These are phyloP conservation scores for Ceratonia siliqua DNA, from an alignment of 306 rosid genomes.

Conservation along the genomic window DNA sequence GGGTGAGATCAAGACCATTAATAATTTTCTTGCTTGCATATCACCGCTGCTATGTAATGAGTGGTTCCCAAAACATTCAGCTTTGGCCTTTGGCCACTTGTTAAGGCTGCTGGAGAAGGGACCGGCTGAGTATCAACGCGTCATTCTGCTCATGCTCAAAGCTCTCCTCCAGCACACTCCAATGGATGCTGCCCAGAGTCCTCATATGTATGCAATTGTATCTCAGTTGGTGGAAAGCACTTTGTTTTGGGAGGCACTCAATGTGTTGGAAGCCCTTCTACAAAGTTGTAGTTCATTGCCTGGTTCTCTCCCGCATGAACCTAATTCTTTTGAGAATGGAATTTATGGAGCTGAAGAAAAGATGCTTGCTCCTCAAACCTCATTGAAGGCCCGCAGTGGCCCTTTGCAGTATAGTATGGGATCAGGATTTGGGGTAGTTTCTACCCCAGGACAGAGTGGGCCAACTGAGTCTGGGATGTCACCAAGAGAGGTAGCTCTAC, in stretches of 20 bases:
- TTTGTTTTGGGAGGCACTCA: constrained; percentile 93
- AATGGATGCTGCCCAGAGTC: constrained; percentile 97
- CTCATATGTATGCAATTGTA: constrained; percentile 92
- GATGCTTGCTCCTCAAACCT: constrained; percentile 78
- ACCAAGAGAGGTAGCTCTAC: constrained; percentile 78
- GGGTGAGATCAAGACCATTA: constrained; percentile 81
- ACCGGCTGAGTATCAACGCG: constrained; percentile 94
- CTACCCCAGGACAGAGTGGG: constrained; percentile 45
- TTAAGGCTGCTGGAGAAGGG: constrained; percentile 88
- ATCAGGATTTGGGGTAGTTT: constrained; percentile 44
- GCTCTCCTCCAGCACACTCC: constrained; percentile 99
- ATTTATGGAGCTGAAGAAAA: constrained; percentile 65
- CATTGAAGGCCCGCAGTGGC: constrained; percentile 96
- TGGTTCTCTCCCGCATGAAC: constrained; percentile 76
- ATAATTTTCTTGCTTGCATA: constrained; percentile 84
- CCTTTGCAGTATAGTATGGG: constrained; percentile 77
- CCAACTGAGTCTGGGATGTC: constrained; percentile 64
- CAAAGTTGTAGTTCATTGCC: constrained; percentile 95
- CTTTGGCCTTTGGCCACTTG: constrained; percentile 92
- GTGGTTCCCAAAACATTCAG: constrained; percentile 97
- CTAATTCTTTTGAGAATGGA: constrained; percentile 73
- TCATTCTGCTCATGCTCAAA: constrained; percentile 89
- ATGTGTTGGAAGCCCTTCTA: constrained; percentile 95
- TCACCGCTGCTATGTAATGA: constrained; percentile 84
- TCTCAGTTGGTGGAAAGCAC: constrained; percentile 99